These are phyloP conservation scores for Malbranchea cinnamomea DNA, from an alignment of 2,329 filamentous ascomycete species.

Conservation along the genomic window DNA sequence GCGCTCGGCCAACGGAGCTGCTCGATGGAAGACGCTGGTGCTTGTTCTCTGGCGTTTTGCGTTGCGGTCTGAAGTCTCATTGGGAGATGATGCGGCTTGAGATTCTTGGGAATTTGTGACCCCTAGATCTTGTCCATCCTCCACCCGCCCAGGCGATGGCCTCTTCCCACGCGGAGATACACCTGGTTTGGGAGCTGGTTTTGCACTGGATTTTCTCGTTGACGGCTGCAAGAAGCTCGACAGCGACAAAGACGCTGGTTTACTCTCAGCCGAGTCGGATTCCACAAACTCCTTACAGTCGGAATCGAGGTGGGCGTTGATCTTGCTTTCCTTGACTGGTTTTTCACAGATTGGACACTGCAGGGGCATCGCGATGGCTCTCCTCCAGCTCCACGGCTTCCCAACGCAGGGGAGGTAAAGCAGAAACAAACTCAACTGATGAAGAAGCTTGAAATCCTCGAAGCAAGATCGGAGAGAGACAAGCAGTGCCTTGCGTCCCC, in stretches of 20 bases:
- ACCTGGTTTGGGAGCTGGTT: slow-evolving; percentile 3
- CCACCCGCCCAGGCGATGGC: background rate
- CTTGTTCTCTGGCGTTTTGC: slow-evolving; percentile 50
- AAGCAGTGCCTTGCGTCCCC: no score
- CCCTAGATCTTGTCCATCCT: no score
- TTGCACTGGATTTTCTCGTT: slow-evolving; percentile 3
- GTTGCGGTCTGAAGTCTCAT: background rate
- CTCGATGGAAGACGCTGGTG: slow-evolving; percentile 46
- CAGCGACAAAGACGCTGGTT: slow-evolving; percentile 22
- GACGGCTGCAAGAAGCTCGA: slow-evolving; percentile 10
- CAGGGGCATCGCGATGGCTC: slow-evolving; percentile 32
- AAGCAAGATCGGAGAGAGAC: no score
- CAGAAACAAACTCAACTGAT: no score
- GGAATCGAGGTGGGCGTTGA: slow-evolving; percentile 86
- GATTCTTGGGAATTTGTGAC: background rate
- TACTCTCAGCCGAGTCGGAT: slow-evolving; percentile 27
- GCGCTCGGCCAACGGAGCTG: slow-evolving; percentile 77
- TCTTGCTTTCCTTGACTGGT: slow-evolving; percentile 53
- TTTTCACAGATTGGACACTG: slow-evolving; percentile 65
- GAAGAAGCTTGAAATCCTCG: no score
- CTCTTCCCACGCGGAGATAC: slow-evolving; percentile 2
- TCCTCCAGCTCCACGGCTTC: no score
- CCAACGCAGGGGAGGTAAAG: no score
- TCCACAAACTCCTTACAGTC: slow-evolving; percentile 55
- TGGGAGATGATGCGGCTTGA: background rate